These are phyloP conservation scores for Leccinum pachyderme DNA, from an alignment of 1,284 basidiomycete species.

Conservation along the genomic window DNA sequence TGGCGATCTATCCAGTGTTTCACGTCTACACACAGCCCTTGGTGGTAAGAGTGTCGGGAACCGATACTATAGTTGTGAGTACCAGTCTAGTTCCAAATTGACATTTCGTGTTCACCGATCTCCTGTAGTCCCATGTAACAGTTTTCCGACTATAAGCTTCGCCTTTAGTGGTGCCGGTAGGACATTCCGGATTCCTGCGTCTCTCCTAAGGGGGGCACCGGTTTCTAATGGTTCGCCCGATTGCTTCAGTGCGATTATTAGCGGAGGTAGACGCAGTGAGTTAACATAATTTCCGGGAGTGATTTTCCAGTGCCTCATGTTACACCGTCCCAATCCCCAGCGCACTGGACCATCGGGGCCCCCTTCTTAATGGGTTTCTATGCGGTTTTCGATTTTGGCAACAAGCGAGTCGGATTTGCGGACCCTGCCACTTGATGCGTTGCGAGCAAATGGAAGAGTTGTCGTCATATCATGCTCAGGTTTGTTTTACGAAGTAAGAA, in stretches of 20 bases:
- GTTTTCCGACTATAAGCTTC: neutral
- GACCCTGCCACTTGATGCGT: neutral
- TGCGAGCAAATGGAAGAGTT: too few relatives aligned
- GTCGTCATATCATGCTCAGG: too few relatives aligned
- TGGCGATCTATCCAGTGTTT: neutral
- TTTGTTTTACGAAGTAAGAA: conserved; percentile 19
- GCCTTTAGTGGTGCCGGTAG: neutral
- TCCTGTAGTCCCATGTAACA: neutral
- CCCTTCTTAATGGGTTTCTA: neutral
- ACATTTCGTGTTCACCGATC: neutral
- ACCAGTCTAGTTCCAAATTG: neutral
- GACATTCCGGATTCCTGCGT: neutral
- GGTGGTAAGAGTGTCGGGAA: neutral
- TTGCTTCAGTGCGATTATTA: neutral
- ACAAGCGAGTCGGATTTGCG: neutral
- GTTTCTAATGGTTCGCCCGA: neutral
- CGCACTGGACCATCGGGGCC: neutral
- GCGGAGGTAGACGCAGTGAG: neutral
- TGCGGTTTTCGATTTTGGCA: neutral
- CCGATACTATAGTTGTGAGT: neutral
- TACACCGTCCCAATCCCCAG: neutral
- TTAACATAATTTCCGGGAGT: neutral
- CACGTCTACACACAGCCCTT: neutral
- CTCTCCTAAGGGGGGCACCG: neutral
- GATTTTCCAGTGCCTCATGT: neutral